Percentiles rank a stretch among this genome's conserved stretches.
Evolutionary conservation across 345 rosid genomes (phyloP).

Genomic region (Citrus trifoliata): DNA sequence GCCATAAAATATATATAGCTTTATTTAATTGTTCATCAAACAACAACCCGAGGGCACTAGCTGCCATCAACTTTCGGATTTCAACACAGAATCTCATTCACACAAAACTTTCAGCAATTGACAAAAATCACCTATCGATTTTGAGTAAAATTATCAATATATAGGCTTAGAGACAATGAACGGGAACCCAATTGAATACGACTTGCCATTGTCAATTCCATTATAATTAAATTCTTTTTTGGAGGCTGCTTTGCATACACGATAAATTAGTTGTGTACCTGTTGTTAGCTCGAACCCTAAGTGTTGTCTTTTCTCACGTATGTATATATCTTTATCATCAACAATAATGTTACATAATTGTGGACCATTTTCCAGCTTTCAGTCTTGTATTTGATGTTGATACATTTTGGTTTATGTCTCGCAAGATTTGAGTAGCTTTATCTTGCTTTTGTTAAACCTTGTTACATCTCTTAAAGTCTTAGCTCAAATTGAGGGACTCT

Average conservation of each 20-base stretch:
- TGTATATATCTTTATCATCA: neutral
- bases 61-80: neutral
- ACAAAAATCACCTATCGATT: neutral
- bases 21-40: no score
- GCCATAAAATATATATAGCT: neutral
- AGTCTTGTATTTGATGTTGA: neutral
- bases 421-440: neutral
- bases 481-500: neutral
- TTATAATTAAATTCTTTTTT: neutral
- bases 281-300: neutral
- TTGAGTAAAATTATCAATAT: neutral
- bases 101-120: neutral
- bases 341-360: neutral
- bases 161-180: neutral
- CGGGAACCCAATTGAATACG: neutral
- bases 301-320: neutral
- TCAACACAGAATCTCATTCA: neutral
- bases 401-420: neutral
- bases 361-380: slow-evolving; percentile 3
- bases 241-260: slow-evolving; percentile 3
- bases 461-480: neutral
- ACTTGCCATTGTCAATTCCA: neutral
- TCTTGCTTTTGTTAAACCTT: neutral
- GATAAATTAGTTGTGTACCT: neutral
- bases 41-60: no score